Conservation (phyloP, 306 rosid species). For the Gillenia trifoliata region DNA sequence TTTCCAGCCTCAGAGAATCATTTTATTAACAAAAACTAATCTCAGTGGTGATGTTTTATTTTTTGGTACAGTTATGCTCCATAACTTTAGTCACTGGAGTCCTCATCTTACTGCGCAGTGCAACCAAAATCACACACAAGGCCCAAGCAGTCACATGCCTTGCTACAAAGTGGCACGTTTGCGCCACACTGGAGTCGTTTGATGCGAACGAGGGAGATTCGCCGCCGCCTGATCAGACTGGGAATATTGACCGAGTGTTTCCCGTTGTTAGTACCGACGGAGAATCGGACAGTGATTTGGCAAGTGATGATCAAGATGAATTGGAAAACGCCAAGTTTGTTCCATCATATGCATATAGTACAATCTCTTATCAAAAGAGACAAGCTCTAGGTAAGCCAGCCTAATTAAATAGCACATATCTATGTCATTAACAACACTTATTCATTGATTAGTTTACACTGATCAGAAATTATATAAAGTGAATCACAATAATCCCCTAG, state of each 20-base stretch:
- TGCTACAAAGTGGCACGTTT: conserved; percentile 96
- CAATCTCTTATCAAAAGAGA: conserved; percentile 83
- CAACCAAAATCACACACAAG: conserved; percentile 90
- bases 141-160: conserved; percentile 84
- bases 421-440: no score
- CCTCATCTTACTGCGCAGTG: conserved; percentile 70
- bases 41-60: no score
- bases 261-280: conserved; percentile 29
- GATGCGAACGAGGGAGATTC: conserved; percentile 33
- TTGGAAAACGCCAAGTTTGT: conserved; percentile 51
- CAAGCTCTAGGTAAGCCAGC: conserved; percentile 71
- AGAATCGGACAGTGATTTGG: conserved; percentile 40
- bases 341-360: conserved; percentile 73
- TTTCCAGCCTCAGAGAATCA: no score
- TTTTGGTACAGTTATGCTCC: conserved; percentile 36
- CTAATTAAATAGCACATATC: no score
- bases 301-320: conserved; percentile 67
- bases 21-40: no score
- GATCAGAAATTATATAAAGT: no score
- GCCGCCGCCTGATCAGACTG: not conserved
- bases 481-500: no score
- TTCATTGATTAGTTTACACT: no score
- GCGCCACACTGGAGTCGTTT: conserved; percentile 84
- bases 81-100: conserved; percentile 60
- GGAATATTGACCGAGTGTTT: conserved; percentile 18